Base-by-base conservation (phyloP, 2,329 filamentous ascomycete species). In the Lomentospora prolificans region DNA sequence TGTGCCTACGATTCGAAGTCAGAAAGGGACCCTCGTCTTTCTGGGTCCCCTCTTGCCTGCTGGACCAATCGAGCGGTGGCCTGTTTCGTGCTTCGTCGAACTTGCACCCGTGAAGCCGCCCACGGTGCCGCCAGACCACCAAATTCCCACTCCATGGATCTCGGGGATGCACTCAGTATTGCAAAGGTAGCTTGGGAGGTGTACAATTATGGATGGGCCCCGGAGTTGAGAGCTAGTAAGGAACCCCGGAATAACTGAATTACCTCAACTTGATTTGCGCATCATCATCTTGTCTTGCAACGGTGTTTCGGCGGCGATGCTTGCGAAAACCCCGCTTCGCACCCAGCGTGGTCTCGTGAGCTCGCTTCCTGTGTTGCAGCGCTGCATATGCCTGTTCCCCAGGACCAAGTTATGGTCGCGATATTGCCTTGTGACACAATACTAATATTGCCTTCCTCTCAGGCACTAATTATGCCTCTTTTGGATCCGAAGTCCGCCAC, bases 181-280 rank as follows among this genome's bases (percentile, higher is more conserved):
- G 65, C 62, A 56, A 60, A 60, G 51, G 51, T 69, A 51, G 66
- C 66, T 44, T 69, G 67, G 67, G 62, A 69, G 14, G 57, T 69
- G 9, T 69, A 68, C 53, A 61, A 57, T 10, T 63, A 60, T 28
- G 67, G 67, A 33, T 69, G 67, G 66, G 60, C 60, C 14, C 63
- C 67, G 8, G 67, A 69, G 55, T 59, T 60, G 52, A 68, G 65
- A 60, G 67, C 66, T 59, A 65, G 67, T 69, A 58, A 64, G 66
- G 17, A 44, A 17, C 19, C 12, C 17, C 39, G 12, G 7, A 44
- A 44, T n/a, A 44, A 19, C 12, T n/a, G 2, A n/a, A 14, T 17
- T n/a, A 36, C 9, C 3, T 25, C 22, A n/a, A n/a, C 14, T 48
- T 9, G 17, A 46, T 46, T 46, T 9, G n/a, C 46, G 7, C 10